A percentile compares a stretch with the other conserved stretches of the same genome.
Conservation (phyloP, 2,329 filamentous ascomycete species). For the Elsinoe perseae region DNA sequence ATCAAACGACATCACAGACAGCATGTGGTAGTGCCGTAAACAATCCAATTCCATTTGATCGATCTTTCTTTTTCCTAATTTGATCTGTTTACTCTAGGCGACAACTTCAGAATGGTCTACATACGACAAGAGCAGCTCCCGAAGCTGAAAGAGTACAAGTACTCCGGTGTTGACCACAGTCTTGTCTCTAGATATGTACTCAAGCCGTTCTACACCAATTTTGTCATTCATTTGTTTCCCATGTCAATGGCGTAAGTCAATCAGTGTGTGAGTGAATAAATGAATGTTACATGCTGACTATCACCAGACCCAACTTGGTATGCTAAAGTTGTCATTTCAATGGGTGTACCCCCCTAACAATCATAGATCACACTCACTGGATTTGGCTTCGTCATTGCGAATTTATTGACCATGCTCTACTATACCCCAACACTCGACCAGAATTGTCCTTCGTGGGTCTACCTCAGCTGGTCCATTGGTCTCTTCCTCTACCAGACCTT, state of each 20-base stretch:
- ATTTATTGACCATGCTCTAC: conserved; percentile 87
- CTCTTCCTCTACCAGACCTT: conserved; percentile 97
- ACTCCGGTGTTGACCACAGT: conserved; percentile 77
- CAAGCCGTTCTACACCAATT: conserved; percentile 94
- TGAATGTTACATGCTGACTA: conserved; percentile 15
- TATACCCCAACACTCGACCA: conserved; percentile 91
- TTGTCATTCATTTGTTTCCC: conserved; percentile 90
- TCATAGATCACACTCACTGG: conserved; percentile 74
- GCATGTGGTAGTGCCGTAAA: conserved; percentile 2
- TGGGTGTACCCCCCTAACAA: background rate
- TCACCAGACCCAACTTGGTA: conserved; percentile 23
- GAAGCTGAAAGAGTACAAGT: conserved; percentile 90
- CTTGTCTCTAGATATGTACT: conserved; percentile 85
- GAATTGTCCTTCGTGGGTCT: conserved; percentile 92
- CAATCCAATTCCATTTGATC: conserved; percentile 2
- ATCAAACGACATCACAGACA: background rate
- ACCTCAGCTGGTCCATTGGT: conserved; percentile 81
- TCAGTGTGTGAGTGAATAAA: background rate
- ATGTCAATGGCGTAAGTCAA: conserved; percentile 77
- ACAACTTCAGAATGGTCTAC: conserved; percentile 64
- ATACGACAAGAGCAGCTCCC: conserved; percentile 85
- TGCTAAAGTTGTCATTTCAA: background rate
- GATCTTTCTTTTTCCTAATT: background rate
- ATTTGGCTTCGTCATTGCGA: conserved; percentile 81
- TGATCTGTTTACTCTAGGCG: background rate